phyloP scores from a whole-genome alignment of 1,139 yeast genomes.

The Debaryomycetaceae sp. region DNA sequence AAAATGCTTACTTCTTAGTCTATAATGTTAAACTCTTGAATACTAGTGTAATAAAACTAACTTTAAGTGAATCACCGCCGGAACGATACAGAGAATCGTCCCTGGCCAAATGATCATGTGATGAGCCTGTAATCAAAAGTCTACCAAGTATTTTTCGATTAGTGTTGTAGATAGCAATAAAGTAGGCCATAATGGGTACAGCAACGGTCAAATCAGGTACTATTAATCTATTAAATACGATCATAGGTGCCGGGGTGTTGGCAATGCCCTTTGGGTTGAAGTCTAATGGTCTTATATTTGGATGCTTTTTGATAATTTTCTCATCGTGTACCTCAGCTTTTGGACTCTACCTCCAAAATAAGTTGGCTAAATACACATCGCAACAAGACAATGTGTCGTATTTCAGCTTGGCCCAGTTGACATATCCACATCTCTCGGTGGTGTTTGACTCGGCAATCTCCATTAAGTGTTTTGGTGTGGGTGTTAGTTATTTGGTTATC shows the following conservation, averaged over 20 bases:
- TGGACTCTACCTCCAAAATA: conserved; percentile 51
- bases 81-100: no score
- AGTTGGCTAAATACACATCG: conserved; percentile 47
- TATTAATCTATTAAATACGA: conserved; percentile 51
- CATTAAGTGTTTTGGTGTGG: conserved; percentile 82
- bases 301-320: conserved; percentile 42
- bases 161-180: no score
- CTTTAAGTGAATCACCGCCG: background rate
- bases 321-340: conserved; percentile 50
- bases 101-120: no score
- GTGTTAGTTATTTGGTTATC: conserved; percentile 80
- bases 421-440: conserved; percentile 49
- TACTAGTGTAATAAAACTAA: background rate
- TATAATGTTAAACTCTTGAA: background rate
- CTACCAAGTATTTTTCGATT: no score
- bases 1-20: background rate
- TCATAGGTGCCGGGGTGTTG: conserved; percentile 54
- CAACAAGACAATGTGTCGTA: conserved; percentile 51
- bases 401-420: conserved; percentile 50
- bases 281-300: conserved; percentile 48
- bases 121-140: no score
- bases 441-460: conserved; percentile 52
- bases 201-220: conserved; percentile 50
- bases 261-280: conserved; percentile 57
- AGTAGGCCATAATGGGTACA: conserved; percentile 15